Evolutionary conservation across 164 flowering plant species (phyloP).

Genomic region (Cinnamomum micranthum): DNA sequence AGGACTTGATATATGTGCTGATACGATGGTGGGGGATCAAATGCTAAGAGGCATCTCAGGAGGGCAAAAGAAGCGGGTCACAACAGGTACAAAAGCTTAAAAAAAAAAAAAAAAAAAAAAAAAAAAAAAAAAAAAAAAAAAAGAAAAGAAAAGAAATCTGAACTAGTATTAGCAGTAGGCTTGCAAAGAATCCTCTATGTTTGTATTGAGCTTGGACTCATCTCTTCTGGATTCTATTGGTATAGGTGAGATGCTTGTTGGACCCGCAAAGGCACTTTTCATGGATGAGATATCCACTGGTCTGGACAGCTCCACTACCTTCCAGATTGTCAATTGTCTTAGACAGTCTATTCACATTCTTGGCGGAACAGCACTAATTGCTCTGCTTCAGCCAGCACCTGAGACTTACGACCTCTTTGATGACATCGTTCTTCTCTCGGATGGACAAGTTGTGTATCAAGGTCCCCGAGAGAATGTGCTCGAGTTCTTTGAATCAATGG

Average conservation of each 20-base stretch:
- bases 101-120: not conserved
- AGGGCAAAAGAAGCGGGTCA: conserved; percentile 28
- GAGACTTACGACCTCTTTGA: conserved; percentile 74
- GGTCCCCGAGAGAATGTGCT: conserved; percentile 64
- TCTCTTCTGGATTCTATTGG: not conserved
- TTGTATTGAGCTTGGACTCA: not conserved
- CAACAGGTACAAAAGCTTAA: conserved; percentile 16
- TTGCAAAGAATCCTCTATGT: not conserved
- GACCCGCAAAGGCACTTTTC: conserved; percentile 33
- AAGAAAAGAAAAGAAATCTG: not conserved
- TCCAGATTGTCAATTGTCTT: conserved; percentile 56
- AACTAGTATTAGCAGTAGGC: not conserved
- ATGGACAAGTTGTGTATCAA: conserved; percentile 67
- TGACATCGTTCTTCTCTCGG: conserved; percentile 67
- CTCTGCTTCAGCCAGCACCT: conserved; percentile 83
- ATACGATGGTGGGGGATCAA: conserved; percentile 26
- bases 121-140: too few relatives aligned
- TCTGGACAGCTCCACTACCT: conserved; percentile 60
- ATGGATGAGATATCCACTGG: conserved; percentile 41
- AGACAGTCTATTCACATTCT: conserved; percentile 51
- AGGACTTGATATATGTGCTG: conserved; percentile 27
- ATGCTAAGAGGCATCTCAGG: conserved; percentile 29
- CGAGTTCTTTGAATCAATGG: conserved; percentile 49
- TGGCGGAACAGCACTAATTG: conserved; percentile 55
- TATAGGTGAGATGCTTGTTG: conserved; percentile 57